Evolutionary conservation across 169 alveolate genomes (phyloP), one percentile per base, ranked within the genome.

Genomic region (Amoebophrya sp.): DNA sequence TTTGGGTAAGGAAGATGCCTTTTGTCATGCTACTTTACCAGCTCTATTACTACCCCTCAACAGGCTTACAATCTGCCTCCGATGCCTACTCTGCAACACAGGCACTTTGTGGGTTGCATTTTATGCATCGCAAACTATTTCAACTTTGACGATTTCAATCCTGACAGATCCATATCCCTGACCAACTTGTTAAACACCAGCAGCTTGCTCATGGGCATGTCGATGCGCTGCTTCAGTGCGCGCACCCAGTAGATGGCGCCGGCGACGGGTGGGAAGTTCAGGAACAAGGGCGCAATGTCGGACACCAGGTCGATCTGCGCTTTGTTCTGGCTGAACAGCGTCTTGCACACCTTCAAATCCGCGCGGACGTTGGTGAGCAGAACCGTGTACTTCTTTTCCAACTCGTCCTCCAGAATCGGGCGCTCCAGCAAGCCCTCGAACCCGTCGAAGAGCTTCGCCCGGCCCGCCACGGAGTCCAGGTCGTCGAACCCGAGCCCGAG

Each of bases 251-350:
- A 95, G 55, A 98, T 94, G 91, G 98, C 97, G 35, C 98, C 98
- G 14, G 99, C 98, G 32, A 97, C 97, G 0, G 99, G 99, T 25
- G 99, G 99, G 96, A 97, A 94, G 92, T 98, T 97, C 93, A 95
- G 95, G 92, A 95, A 95, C 53, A 96, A 93, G 0, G 98, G 98
- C 14, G 98, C 97, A 93, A 93, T 95, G 77, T 95, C 97, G 92
- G 95, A 96, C 32, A 92, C 92, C 90, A 90, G 96, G 90, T 95
- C 97, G 29, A 96, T 97, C 54, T 95, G 95, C 77, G 96, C 95
- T 83, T 96, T 95, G 40, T 97, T 96, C 91, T 95, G 97, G 40
- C 94, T 89, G 95, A 96, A 97, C 91, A 97, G 94, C 77, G 94
- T 89, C 92, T 96, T 96, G 29, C 96, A 98, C 25, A 94, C 92